Evolutionary conservation across 2,329 filamentous ascomycete species (phyloP).

Genomic region (Endothia cerciana): DNA sequence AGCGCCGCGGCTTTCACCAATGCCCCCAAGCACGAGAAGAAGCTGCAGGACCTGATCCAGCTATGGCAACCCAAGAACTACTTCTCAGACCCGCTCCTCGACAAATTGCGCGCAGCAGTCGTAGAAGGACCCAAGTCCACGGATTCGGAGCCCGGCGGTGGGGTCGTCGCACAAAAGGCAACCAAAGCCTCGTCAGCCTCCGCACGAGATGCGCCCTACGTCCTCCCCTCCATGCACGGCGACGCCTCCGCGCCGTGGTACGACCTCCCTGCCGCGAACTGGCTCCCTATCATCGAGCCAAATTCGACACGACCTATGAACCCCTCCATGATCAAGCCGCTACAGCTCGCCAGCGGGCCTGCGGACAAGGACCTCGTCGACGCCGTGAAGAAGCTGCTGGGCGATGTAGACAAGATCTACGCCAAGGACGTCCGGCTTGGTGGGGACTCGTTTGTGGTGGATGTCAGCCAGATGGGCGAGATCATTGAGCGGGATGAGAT

Average conservation of each 20-base stretch:
- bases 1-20: constrained; percentile 60
- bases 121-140: constrained; percentile 44
- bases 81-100: constrained; percentile 57
- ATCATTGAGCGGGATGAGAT: constrained; percentile 65
- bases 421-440: constrained; percentile 50
- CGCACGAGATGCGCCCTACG: constrained; percentile 58
- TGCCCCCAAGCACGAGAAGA: constrained; percentile 67
- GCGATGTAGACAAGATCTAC: constrained; percentile 72
- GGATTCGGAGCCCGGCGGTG: not conserved
- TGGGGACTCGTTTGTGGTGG: constrained; percentile 52
- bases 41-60: constrained; percentile 65
- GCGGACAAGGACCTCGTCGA: constrained; percentile 67
- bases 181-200: constrained; percentile 41
- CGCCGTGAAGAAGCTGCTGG: constrained; percentile 72
- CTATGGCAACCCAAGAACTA: constrained; percentile 74
- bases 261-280: constrained; percentile 80
- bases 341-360: constrained; percentile 70
- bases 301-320: constrained; percentile 77
- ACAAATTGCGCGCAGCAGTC: constrained; percentile 63
- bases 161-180: constrained; percentile 43
- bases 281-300: constrained; percentile 77
- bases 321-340: constrained; percentile 69
- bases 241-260: constrained; percentile 75
- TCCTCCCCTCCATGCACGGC: constrained; percentile 78
- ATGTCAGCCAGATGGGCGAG: constrained; percentile 79